Base-by-base conservation (phyloP, 768 basidiomycete species). In the Lyophyllum shimeji region DNA sequence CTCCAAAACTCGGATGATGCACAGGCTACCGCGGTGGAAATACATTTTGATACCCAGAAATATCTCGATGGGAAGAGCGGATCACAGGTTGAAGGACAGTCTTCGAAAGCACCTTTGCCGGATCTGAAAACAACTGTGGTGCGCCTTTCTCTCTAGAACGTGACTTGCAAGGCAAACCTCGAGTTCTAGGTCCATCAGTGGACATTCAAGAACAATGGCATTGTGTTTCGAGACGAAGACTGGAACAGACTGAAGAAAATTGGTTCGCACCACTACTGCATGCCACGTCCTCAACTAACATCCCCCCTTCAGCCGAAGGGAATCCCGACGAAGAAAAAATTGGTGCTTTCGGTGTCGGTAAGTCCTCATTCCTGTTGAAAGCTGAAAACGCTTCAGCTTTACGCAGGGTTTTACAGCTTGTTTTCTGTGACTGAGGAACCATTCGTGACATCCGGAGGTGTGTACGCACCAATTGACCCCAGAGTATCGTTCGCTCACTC, bases 1-100 rank as follows among this genome's bases (percentile, higher is more conserved):
- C 74, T 98, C 0, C 96, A 98, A 76, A 98, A 99, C 67, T 95
- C 95, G 25, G 95, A 97, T 67, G 95, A 97, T 71, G 94, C 90
- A 2, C 86, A 82, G 44, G 84, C 91, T 1, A 83, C 77, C 50
- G 73, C 79, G 13, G 92, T 87, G 2, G 88, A 95, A 70, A 90
- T 95, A 43, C 82, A 77, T 48, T 94, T 95, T 58, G 83, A 91
- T 65, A 92, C 90, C 2, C 74, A 82, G 63, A 65, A 61, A 18
- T 82, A 71, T 62, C 46, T 82, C 42, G 72, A 76, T 27, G 65
- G 60, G 39, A 71, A 66, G 55, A 51, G 57, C 48, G 61, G 55
- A 39, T 67, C 8, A 0, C 50, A 59, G 48, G 31, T 33, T 23
- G 58, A 54, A 18, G 48, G 24, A 45, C 63, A 52, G 44, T 52